phyloP scores from a whole-genome alignment of 2,329 filamentous ascomycete species.

The Aspergillus sp. region DNA sequence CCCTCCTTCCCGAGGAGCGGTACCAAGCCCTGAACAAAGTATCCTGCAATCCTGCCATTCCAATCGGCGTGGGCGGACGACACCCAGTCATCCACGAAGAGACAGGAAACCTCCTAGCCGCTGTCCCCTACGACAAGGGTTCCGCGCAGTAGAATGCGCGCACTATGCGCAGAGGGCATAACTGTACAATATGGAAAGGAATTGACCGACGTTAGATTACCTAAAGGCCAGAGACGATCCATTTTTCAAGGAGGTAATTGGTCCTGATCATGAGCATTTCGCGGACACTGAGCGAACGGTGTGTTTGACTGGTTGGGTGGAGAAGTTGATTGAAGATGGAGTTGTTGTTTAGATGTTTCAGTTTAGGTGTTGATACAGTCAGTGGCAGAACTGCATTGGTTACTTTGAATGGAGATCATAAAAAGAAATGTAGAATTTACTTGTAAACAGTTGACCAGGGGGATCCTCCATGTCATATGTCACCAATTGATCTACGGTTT shows the following conservation, averaged over 20 bases:
- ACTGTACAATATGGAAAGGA: conserved; percentile 8
- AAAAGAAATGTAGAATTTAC: no score
- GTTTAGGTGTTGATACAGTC: no score
- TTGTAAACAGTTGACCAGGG: no score
- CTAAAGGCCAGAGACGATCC: conserved; percentile 4
- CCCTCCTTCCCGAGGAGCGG: not conserved
- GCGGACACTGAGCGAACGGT: not conserved
- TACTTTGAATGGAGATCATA: no score
- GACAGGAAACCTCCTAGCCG: conserved; percentile 1
- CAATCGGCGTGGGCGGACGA: not conserved
- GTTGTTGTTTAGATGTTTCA: not conserved
- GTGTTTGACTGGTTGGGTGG: conserved; percentile 7
- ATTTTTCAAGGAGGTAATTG: conserved; percentile 4
- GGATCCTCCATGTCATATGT: no score
- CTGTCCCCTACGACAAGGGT: conserved; percentile 4
- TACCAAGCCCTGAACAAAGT: not conserved
- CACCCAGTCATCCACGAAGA: conserved; percentile 11
- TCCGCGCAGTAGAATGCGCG: conserved; percentile 7
- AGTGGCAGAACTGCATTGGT: no score
- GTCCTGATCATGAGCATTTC: conserved; percentile 6
- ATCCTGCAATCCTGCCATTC: conserved; percentile 4
- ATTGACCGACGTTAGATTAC: conserved; percentile 6
- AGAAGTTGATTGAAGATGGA: not conserved
- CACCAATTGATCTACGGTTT: no score
- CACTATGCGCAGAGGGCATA: conserved; percentile 3